phyloP scores from a whole-genome alignment of 495 filamentous ascomycete species.

The Daldinia bambusicola region DNA sequence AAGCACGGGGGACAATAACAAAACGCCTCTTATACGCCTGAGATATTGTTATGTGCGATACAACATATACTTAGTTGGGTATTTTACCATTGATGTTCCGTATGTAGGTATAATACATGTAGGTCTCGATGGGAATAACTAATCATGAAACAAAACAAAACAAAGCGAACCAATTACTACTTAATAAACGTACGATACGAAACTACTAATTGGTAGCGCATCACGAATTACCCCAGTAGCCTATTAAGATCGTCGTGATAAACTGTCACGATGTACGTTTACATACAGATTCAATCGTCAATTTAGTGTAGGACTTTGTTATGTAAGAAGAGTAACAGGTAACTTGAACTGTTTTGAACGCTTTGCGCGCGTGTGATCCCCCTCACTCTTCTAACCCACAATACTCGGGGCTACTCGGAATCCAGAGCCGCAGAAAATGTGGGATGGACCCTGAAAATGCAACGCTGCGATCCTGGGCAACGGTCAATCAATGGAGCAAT shows the following conservation, averaged over 20 bases:
- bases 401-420: slow-evolving; percentile 36
- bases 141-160: not conserved
- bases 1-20: not conserved
- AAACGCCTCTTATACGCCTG: not conserved
- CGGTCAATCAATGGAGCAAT: slow-evolving; percentile 23
- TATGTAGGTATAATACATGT: not conserved
- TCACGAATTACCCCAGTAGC: not conserved
- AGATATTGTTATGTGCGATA: too few species aligned
- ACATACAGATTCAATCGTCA: not conserved
- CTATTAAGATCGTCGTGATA: not conserved
- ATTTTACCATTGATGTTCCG: too few species aligned
- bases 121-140: not conserved
- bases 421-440: slow-evolving; percentile 42
- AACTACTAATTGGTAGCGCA: not conserved
- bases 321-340: not conserved
- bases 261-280: not conserved
- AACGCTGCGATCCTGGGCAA: slow-evolving; percentile 29
- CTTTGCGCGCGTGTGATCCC: slow-evolving; percentile 29
- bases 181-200: not conserved
- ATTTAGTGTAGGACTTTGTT: not conserved
- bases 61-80: too few species aligned
- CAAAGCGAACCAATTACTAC: not conserved
- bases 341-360: not conserved
- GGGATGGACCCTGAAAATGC: slow-evolving; percentile 46
- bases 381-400: slow-evolving; percentile 21